A percentile compares a stretch with the other conserved stretches of the same genome.
Evolutionary conservation across 2,329 filamentous ascomycete genomes (phyloP).

Genomic region (Diaporthe ilicicola): DNA sequence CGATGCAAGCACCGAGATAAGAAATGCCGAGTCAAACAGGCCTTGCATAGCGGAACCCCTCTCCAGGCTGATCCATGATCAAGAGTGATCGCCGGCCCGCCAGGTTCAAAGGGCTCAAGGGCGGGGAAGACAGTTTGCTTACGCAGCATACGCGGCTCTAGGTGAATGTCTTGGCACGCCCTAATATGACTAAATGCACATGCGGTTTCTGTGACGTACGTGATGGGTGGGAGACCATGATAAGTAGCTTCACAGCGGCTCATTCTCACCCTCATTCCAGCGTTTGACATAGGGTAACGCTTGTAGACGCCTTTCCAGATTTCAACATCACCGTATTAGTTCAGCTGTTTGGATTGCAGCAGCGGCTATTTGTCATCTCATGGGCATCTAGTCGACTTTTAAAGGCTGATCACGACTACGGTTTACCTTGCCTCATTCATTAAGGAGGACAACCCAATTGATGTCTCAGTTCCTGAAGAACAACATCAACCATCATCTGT

Average conservation of each 20-base stretch:
- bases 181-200: background rate
- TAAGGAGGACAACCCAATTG: background rate
- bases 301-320: slow-evolving; percentile 9
- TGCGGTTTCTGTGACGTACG: slow-evolving; percentile 11
- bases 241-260: background rate
- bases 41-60: too few relatives aligned
- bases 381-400: background rate
- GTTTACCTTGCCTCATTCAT: background rate
- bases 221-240: background rate
- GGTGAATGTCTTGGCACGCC: slow-evolving; percentile 6
- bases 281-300: background rate
- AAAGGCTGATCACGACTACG: background rate
- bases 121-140: slow-evolving; percentile 17
- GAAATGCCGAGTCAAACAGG: too few relatives aligned
- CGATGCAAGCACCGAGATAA: too few relatives aligned
- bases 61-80: too few relatives aligned
- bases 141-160: background rate
- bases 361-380: background rate
- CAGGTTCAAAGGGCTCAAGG: background rate
- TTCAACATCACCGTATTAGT: too few relatives aligned
- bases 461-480: background rate
- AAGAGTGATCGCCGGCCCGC: background rate
- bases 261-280: background rate
- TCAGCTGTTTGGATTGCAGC: background rate
- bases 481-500: background rate